These are phyloP conservation scores for Strobilomyces echinocephalus DNA, from an alignment of 768 basidiomycete genomes.

Conservation along the genomic window DNA sequence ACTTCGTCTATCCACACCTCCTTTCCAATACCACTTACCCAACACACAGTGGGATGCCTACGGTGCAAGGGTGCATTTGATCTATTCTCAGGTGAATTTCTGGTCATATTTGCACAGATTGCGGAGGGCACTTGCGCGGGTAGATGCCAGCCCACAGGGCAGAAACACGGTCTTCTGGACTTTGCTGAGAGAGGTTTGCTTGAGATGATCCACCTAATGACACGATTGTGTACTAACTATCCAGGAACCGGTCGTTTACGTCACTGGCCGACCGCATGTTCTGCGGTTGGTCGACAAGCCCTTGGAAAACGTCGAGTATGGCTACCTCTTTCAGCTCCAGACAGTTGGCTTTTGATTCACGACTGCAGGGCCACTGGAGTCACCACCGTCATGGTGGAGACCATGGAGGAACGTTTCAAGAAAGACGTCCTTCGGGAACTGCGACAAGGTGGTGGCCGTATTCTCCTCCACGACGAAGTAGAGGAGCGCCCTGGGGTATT, in stretches of 20 bases:
- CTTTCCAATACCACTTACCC: slow-evolving; percentile 17
- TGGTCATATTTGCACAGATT: slow-evolving; percentile 42
- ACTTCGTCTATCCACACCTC: background rate
- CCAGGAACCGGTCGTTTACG: slow-evolving; percentile 90
- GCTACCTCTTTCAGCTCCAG: background rate
- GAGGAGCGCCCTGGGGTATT: slow-evolving; percentile 90
- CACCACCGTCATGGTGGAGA: slow-evolving; percentile 83
- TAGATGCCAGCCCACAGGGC: slow-evolving; percentile 79
- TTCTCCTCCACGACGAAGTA: slow-evolving; percentile 92
- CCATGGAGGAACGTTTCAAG: slow-evolving; percentile 86
- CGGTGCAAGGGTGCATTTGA: slow-evolving; percentile 58
- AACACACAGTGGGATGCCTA: slow-evolving; percentile 84
- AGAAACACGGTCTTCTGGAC: slow-evolving; percentile 83
- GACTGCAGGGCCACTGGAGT: slow-evolving; percentile 81
- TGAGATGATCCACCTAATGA: background rate
- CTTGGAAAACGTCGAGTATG: slow-evolving; percentile 91
- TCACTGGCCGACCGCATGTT: slow-evolving; percentile 84
- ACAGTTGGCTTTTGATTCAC: background rate
- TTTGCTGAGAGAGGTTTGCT: slow-evolving; percentile 78
- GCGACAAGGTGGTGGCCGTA: slow-evolving; percentile 60
- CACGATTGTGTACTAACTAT: slow-evolving; percentile 1
- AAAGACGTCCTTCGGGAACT: slow-evolving; percentile 82
- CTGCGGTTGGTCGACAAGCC: slow-evolving; percentile 83
- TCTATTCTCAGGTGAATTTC: background rate
- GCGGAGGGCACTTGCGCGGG: slow-evolving; percentile 68